These are phyloP conservation scores for Cephaloascus fragrans DNA, from an alignment of 805 yeast genomes.

Conservation along the genomic window DNA sequence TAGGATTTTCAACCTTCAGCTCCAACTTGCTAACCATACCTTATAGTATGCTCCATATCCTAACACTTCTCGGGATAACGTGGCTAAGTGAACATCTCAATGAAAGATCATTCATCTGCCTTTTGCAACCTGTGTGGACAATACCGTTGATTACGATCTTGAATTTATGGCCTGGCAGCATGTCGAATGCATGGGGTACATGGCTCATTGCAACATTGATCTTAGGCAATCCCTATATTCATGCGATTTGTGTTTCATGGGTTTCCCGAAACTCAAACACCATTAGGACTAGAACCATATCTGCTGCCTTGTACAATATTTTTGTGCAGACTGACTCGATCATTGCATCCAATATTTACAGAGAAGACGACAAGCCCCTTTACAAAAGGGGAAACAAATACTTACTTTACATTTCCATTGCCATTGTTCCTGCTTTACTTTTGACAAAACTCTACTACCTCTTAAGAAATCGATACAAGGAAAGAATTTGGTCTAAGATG, in stretches of 20 bases:
- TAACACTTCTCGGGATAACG: constrained; percentile 12
- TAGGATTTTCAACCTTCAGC: constrained; percentile 45
- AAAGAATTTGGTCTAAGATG: constrained; percentile 39
- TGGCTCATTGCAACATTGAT: constrained; percentile 24
- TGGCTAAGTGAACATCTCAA: constrained; percentile 13
- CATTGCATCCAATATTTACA: constrained; percentile 45
- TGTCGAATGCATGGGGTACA: constrained; percentile 29
- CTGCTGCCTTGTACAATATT: constrained; percentile 59
- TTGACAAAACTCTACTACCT: constrained; percentile 26
- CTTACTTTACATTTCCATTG: constrained; percentile 25
- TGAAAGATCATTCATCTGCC: constrained; percentile 14
- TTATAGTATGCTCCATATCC: constrained; percentile 16
- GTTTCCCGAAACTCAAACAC: constrained; percentile 53
- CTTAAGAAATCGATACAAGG: constrained; percentile 32
- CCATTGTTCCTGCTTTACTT: constrained; percentile 17
- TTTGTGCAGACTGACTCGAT: constrained; percentile 51
- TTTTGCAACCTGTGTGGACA: constrained; percentile 18
- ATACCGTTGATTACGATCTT: constrained; percentile 20
- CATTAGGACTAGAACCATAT: constrained; percentile 54
- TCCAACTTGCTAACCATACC: constrained; percentile 48
- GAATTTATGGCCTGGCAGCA: constrained; percentile 31
- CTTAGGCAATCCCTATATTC: constrained; percentile 37
- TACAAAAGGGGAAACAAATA: constrained; percentile 48
- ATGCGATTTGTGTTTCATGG: constrained; percentile 50
- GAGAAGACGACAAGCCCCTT: constrained; percentile 46